Evolutionary conservation across 1,284 basidiomycete species (phyloP).

Genomic region (Xerocomus cyaneibrunnescens): DNA sequence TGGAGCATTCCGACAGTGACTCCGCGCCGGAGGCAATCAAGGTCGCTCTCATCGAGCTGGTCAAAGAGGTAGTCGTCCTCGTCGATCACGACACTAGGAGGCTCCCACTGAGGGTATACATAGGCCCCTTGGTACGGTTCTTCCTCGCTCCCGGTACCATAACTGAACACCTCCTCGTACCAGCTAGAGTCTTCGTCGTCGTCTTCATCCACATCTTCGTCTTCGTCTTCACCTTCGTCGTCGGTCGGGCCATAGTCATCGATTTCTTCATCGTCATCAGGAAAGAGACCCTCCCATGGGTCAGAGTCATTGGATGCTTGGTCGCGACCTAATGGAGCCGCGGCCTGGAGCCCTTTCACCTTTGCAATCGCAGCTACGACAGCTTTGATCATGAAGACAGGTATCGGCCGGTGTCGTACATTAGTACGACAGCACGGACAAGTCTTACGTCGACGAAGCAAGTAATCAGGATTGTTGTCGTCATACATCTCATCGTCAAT

Average conservation of each 20-base stretch:
- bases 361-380: conserved; percentile 51
- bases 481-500: conserved; percentile 54
- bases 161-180: conserved; percentile 37
- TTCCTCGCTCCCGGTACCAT: conserved; percentile 38
- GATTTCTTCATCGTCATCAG: conserved; percentile 42
- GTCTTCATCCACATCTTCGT: conserved; percentile 31
- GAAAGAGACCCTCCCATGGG: conserved; percentile 69
- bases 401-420: conserved; percentile 59
- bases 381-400: conserved; percentile 65
- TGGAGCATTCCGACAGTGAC: conserved; percentile 59
- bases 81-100: conserved; percentile 44
- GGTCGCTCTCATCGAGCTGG: conserved; percentile 37
- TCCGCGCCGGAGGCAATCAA: conserved; percentile 59
- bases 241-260: conserved; percentile 42
- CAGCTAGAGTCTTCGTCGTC: conserved; percentile 35
- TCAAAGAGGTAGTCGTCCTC: conserved; percentile 40
- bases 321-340: conserved; percentile 24
- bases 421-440: conserved; percentile 67
- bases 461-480: conserved; percentile 48
- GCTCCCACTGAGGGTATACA: conserved; percentile 53
- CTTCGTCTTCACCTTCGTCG: conserved; percentile 32
- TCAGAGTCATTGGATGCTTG: conserved; percentile 42
- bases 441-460: conserved; percentile 59
- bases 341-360: conserved; percentile 27
- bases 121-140: conserved; percentile 41